Percentiles rank a stretch among this genome's conserved stretches.
These are phyloP conservation scores for Cutaneotrichosporon cavernicola DNA, from an alignment of 1,284 basidiomycete genomes.

Conservation along the genomic window DNA sequence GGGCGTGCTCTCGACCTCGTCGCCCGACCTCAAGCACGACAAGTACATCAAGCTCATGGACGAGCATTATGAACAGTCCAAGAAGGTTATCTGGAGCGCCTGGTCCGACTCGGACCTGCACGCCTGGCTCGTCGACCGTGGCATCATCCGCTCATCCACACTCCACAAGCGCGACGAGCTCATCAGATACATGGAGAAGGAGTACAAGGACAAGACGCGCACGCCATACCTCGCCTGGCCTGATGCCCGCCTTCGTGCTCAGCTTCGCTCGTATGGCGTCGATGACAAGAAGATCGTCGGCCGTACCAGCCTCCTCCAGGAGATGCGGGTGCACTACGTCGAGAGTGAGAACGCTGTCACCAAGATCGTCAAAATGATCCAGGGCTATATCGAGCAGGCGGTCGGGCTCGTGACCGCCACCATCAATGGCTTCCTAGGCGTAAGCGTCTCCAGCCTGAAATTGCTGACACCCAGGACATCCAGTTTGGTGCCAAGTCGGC, in stretches of 20 bases:
- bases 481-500: slow-evolving; percentile 40
- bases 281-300: slow-evolving; percentile 63
- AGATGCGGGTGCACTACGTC: slow-evolving; percentile 71
- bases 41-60: slow-evolving; percentile 72
- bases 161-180: slow-evolving; percentile 68
- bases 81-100: slow-evolving; percentile 66
- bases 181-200: slow-evolving; percentile 33
- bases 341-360: slow-evolving; percentile 64
- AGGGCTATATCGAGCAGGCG: slow-evolving; percentile 63
- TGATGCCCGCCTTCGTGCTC: slow-evolving; percentile 79
- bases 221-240: slow-evolving; percentile 80
- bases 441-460: slow-evolving; percentile 16
- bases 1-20: slow-evolving; percentile 35
- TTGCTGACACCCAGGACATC: slow-evolving; percentile 18
- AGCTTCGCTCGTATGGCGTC: slow-evolving; percentile 70
- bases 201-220: slow-evolving; percentile 55
- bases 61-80: slow-evolving; percentile 70
- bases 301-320: slow-evolving; percentile 68
- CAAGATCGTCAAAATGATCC: slow-evolving; percentile 60
- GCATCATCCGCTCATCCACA: slow-evolving; percentile 66
- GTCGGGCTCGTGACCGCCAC: slow-evolving; percentile 66
- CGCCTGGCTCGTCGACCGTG: slow-evolving; percentile 72
- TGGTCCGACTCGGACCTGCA: slow-evolving; percentile 79
- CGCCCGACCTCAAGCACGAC: slow-evolving; percentile 52
- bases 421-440: slow-evolving; percentile 51